Percentiles rank a stretch among this genome's conserved stretches.
phyloP scores from a whole-genome alignment of 2,329 filamentous ascomycete species.

The Tricladium varicosporioides region DNA sequence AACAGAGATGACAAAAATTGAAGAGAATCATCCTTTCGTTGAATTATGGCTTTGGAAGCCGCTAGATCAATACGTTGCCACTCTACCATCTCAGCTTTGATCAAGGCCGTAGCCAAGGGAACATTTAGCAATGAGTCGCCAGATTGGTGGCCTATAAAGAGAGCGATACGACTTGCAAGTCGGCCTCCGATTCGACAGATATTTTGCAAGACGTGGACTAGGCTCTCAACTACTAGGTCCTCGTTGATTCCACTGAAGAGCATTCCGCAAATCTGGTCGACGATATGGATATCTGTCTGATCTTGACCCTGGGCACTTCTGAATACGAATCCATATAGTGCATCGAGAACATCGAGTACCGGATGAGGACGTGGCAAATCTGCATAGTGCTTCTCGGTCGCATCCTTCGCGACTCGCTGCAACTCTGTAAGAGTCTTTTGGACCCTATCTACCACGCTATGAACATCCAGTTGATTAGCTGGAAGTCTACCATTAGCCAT shows the following conservation, averaged over 20 bases:
- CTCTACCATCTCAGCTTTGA: slow-evolving; percentile 60
- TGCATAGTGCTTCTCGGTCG: slow-evolving; percentile 57
- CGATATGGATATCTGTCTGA: slow-evolving; percentile 56
- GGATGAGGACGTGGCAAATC: slow-evolving; percentile 58
- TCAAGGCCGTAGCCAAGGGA: slow-evolving; percentile 55
- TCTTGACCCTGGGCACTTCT: slow-evolving; percentile 61
- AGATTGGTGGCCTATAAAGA: slow-evolving; percentile 56
- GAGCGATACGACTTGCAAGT: slow-evolving; percentile 51
- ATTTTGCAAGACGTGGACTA: slow-evolving; percentile 61
- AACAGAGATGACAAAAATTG: slow-evolving; percentile 79
- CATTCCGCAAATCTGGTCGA: slow-evolving; percentile 56
- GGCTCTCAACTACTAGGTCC: slow-evolving; percentile 57
- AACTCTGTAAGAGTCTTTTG: slow-evolving; percentile 58
- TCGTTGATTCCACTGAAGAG: slow-evolving; percentile 52
- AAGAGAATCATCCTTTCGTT: slow-evolving; percentile 69
- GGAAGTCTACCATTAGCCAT: slow-evolving; percentile 52
- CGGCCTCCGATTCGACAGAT: slow-evolving; percentile 56
- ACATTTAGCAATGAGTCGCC: slow-evolving; percentile 55
- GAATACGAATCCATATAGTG: slow-evolving; percentile 60
- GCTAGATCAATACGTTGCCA: slow-evolving; percentile 67
- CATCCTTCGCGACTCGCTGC: slow-evolving; percentile 50
- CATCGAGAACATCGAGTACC: slow-evolving; percentile 62
- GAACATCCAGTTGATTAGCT: slow-evolving; percentile 45
- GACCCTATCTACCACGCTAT: slow-evolving; percentile 52
- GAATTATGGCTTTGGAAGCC: slow-evolving; percentile 68